Percentiles rank a stretch among this genome's conserved stretches.
Conservation (phyloP, 768 basidiomycete species). For the Multifurca ochricompacta region DNA sequence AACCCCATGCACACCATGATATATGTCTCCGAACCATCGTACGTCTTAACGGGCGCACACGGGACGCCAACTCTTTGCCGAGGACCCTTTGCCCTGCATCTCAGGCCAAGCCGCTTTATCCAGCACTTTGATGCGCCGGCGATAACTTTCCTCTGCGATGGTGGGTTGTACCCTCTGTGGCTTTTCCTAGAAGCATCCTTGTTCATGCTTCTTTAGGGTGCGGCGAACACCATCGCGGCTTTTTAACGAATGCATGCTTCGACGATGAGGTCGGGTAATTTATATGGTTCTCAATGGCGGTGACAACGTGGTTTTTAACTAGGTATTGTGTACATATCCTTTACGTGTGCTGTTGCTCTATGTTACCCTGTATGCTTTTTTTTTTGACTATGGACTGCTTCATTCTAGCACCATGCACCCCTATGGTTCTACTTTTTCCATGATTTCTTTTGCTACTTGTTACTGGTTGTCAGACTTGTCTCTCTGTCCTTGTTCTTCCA, state of each 20-base stretch:
- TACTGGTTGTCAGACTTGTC: neutral
- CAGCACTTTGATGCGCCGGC: neutral
- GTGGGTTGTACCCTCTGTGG: neutral
- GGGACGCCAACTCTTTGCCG: neutral
- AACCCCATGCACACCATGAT: slow-evolving; percentile 11
- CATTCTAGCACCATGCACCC: neutral
- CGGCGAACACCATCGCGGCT: neutral
- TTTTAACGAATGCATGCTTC: neutral
- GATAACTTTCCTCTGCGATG: neutral
- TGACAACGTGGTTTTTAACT: neutral
- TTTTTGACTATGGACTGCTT: neutral
- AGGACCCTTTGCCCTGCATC: neutral
- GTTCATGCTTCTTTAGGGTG: neutral
- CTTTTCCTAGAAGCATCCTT: neutral
- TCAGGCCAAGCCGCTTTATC: neutral
- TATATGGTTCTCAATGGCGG: slow-evolving; percentile 7
- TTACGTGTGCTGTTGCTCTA: neutral
- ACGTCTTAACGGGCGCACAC: neutral
- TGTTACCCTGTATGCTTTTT: neutral
- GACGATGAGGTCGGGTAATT: slow-evolving; percentile 1
- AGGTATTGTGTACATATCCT: neutral
- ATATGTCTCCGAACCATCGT: slow-evolving; percentile 5
- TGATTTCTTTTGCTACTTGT: neutral
- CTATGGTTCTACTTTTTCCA: neutral
- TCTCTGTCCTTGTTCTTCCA: neutral